These are phyloP conservation scores for Coemansia sp. DNA, from an alignment of 192 early-diverging fungal genomes.

Conservation along the genomic window DNA sequence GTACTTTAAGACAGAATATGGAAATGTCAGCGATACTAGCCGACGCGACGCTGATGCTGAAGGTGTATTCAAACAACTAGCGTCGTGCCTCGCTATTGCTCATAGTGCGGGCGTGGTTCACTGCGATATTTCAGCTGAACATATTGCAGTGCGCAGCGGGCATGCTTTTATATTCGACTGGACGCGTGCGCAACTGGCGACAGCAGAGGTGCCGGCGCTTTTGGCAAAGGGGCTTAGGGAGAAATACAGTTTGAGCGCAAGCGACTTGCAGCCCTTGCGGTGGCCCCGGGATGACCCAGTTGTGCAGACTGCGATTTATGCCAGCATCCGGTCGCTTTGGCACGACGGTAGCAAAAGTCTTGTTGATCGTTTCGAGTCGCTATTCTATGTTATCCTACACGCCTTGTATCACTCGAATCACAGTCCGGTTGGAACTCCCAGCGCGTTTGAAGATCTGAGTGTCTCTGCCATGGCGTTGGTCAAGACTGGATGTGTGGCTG, in stretches of 20 bases:
- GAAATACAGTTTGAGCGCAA: not conserved
- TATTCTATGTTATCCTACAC: slow-evolving; percentile 19
- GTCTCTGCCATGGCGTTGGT: not conserved
- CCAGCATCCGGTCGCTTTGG: slow-evolving; percentile 16
- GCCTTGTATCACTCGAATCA: not conserved
- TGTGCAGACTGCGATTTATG: slow-evolving; percentile 5
- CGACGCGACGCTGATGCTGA: not conserved
- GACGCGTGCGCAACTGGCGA: slow-evolving; percentile 10
- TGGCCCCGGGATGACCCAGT: not conserved
- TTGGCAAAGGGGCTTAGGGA: not conserved
- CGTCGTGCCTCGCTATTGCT: not conserved
- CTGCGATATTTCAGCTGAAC: slow-evolving; percentile 27
- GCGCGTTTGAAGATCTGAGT: not conserved
- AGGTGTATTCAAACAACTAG: not conserved
- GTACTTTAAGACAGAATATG: not conserved
- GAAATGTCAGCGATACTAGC: not conserved
- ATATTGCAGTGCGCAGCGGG: slow-evolving; percentile 14
- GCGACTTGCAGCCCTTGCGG: not conserved
- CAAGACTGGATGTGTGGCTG: slow-evolving; percentile 5
- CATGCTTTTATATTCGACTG: slow-evolving; percentile 16
- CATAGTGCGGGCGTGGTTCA: slow-evolving; percentile 19
- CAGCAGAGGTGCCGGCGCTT: not conserved
- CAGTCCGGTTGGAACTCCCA: not conserved
- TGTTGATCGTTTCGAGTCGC: slow-evolving; percentile 22
- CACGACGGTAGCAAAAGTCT: not conserved